Evolutionary conservation across 2,329 filamentous ascomycete species (phyloP), one percentile per base, ranked within the genome.

Genomic region (Calonectria pseudoreteaudii): DNA sequence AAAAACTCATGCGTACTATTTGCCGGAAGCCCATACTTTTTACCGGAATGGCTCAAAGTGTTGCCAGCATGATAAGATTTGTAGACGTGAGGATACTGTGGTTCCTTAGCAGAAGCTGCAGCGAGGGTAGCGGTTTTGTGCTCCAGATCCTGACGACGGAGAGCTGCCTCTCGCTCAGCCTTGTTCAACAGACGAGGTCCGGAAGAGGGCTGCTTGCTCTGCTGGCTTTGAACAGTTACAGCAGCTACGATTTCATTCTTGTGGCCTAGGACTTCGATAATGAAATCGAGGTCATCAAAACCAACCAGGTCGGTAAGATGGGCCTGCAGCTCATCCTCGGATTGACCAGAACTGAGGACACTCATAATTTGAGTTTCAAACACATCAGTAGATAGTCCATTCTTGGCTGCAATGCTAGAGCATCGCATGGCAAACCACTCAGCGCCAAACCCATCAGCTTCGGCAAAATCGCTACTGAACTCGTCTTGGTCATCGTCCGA

Each of bases 11-110:
- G 91, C 79, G 93, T 90, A 77, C 91, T 96, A 4, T 96, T 95
- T 1, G 91, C 81, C 0, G 97, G 97, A 23, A 99, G 86, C 1
- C 91, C 93, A 79, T 98, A 99, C 82, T 94, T 95, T 81, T 92
- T 93, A 1, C 97, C 97, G 65, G 93, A 90, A 28, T 92, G 87
- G 72, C 94, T 97, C 47, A 99, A 86, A 0, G 93, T 94, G 83
- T 98, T 98, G 1, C 97, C 95, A 4, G 96, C 94, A 74, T 92
- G 92, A 81, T 98, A 94, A 2, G 91, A 85, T 79, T 93, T 95
- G 86, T 98, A 99, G 0, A 99, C 95, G 82, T 99, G 97, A 1
- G 97, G 97, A 82, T 99, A 99, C 58, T 94, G 89, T 5, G 93
- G 90, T 68, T 93, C 94, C 73, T 92, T 92, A 68, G 93, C 89